Base-by-base conservation (phyloP, 1,284 basidiomycete species). In the Sporisorium sorghi region DNA sequence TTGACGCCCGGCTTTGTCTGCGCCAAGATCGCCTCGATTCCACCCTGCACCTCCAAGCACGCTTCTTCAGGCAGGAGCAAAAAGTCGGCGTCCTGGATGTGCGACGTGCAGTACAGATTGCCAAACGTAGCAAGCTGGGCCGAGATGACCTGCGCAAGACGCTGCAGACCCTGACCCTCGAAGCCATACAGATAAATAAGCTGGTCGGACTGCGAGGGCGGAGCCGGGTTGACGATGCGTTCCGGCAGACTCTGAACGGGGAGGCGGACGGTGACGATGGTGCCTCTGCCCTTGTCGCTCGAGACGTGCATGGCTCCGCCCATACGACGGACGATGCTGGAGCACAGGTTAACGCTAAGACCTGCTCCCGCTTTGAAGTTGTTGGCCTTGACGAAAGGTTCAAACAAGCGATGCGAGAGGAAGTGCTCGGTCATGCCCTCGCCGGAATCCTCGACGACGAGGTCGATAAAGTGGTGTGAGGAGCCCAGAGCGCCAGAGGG, bases 401-500 rank as follows among this genome's bases (percentile, higher is more conserved):
- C 62, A 35, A 79, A 76, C 5, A 78, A 58, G 6, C 51, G 47
- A 19, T 76, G 66, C 0, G 65, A 68, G 33, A 79, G 48, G 33
- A 79, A 79, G 17, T 76, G 69, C 30, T 73, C 63, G 21, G 68
- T 69, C 77, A 79, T 79, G 32, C 77, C 77, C 37, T 73, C 66
- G 19, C 77, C 77, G 3, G 73, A 66, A 11, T 79, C 77, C 49
- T 75, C 55, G 11, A 79, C 65, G 21, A 65, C 64, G 12, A 79
- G 47, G n/a, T 66, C 56, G 62, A 76, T 46, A 43, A 61, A 73
- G 24, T 68, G 48, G n/a, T 63, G 53, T 2, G 56, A 15, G 28
- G 5, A 5, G 28, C 9, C 28, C 28, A 30, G 28, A 21, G 35
- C 23, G 5, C 26, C 21, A 23, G 57, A 26, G 14, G 43, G 9